Percentiles rank a stretch among this genome's conserved stretches.
phyloP scores from a whole-genome alignment of 1,284 basidiomycete genomes.

The Fomitopsis schrenkii region DNA sequence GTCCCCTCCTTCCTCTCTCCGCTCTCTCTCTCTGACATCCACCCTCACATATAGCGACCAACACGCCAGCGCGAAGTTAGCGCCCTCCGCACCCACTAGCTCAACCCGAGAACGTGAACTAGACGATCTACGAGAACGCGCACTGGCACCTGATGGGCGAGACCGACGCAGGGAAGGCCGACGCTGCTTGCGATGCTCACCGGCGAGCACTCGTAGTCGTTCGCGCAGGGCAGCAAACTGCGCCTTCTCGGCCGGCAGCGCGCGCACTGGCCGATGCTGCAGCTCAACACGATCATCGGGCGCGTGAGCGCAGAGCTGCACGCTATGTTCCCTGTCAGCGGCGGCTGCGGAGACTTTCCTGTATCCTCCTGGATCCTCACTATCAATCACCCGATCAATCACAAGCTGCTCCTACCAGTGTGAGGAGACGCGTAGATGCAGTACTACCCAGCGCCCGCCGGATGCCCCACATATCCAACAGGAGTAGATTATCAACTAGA shows the following conservation, averaged over 20 bases:
- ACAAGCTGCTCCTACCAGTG: too few species aligned
- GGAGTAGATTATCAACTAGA: too few species aligned
- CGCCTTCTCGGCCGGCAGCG: slow-evolving; percentile 71
- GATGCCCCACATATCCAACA: too few species aligned
- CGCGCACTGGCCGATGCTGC: slow-evolving; percentile 53
- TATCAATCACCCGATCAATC: too few species aligned
- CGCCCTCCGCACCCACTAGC: neutral
- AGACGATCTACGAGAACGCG: slow-evolving; percentile 78
- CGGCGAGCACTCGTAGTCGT: slow-evolving; percentile 94
- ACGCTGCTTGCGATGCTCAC: slow-evolving; percentile 78
- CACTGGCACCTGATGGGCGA: slow-evolving; percentile 85
- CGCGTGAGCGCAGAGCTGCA: slow-evolving; percentile 88
- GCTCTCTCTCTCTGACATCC: neutral
- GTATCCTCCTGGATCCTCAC: too few species aligned
- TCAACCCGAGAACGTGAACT: slow-evolving; percentile 51
- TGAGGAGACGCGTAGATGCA: too few species aligned
- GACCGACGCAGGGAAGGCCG: slow-evolving; percentile 93
- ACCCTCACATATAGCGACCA: neutral
- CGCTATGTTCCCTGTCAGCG: slow-evolving; percentile 93
- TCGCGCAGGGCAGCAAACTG: slow-evolving; percentile 68
- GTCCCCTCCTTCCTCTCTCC: slow-evolving; percentile 28
- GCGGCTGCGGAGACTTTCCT: too few species aligned
- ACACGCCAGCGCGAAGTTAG: neutral
- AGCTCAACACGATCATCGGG: slow-evolving; percentile 61
- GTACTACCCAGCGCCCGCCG: too few species aligned